These are phyloP conservation scores for Withania somnifera DNA, from an alignment of 305 asterid species.

Conservation along the genomic window DNA sequence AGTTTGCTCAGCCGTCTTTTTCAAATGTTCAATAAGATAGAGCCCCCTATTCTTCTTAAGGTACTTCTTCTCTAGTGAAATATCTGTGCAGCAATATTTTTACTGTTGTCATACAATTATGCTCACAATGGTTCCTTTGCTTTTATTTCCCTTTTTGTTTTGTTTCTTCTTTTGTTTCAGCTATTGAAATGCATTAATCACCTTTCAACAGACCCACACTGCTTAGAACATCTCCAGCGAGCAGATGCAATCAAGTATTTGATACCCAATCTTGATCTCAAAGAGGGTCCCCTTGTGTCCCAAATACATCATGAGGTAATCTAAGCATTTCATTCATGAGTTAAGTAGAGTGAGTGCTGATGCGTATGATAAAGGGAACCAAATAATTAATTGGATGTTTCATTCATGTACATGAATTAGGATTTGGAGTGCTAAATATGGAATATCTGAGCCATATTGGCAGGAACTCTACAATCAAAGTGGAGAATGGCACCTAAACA, in stretches of 20 bases:
- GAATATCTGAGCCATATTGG: too few relatives aligned
- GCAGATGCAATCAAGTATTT: slow-evolving; percentile 94
- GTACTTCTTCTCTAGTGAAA: slow-evolving; percentile 20
- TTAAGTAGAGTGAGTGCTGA: background rate
- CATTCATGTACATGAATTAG: background rate
- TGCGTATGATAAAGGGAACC: background rate
- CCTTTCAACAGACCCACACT: slow-evolving; percentile 93
- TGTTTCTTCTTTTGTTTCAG: slow-evolving; percentile 24
- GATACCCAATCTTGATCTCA: slow-evolving; percentile 97
- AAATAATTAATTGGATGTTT: background rate
- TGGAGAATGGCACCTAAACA: too few relatives aligned
- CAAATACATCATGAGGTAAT: slow-evolving; percentile 96
- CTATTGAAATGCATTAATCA: slow-evolving; percentile 89
- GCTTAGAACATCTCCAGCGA: slow-evolving; percentile 94
- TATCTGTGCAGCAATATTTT: background rate
- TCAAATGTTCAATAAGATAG: slow-evolving; percentile 96
- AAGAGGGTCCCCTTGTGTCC: slow-evolving; percentile 82
- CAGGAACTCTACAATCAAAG: too few relatives aligned
- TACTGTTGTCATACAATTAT: background rate
- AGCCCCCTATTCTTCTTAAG: slow-evolving; percentile 95
- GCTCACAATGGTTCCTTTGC: slow-evolving; percentile 9
- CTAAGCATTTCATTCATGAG: background rate
- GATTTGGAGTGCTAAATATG: background rate
- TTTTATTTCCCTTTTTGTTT: background rate
- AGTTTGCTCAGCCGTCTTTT: slow-evolving; percentile 95